Evolutionary conservation across 768 basidiomycete species (phyloP).

Genomic region (Galerina sulciceps): DNA sequence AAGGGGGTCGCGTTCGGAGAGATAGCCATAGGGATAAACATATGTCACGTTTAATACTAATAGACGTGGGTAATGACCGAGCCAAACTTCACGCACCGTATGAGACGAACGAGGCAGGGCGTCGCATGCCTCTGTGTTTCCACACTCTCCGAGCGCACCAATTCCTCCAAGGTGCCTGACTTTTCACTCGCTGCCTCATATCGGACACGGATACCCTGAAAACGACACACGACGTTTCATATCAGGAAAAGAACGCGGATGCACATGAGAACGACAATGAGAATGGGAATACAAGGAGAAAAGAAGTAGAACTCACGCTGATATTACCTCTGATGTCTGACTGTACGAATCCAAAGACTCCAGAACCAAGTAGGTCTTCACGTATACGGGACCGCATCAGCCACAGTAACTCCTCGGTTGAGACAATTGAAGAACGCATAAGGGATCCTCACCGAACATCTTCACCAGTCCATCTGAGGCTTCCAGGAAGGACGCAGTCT

Average conservation of each 20-base stretch:
- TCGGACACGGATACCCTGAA: conserved; percentile 67
- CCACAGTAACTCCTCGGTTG: conserved; percentile 17
- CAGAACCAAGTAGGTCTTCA: conserved; percentile 64
- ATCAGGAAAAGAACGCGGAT: not conserved
- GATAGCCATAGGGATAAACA: not conserved
- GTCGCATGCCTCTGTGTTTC: conserved; percentile 51
- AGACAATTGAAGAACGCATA: conserved; percentile 1
- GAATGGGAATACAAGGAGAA: not conserved
- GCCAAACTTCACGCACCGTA: conserved; percentile 46
- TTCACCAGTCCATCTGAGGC: conserved; percentile 85
- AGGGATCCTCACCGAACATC: conserved; percentile 60
- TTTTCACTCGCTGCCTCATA: conserved; percentile 45
- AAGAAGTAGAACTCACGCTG: conserved; percentile 41
- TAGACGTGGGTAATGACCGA: conserved; percentile 3
- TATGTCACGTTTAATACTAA: conserved; percentile 8
- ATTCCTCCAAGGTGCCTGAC: conserved; percentile 62
- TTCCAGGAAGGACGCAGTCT: conserved; percentile 80
- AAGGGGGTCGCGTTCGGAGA: not conserved
- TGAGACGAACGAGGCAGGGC: conserved; percentile 65
- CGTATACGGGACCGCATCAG: not conserved
- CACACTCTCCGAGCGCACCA: conserved; percentile 53
- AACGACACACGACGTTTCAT: not conserved
- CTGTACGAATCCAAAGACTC: conserved; percentile 77
- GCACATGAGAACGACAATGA: not conserved
- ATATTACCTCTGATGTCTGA: conserved; percentile 72